Evolutionary conservation across 208 protist species (phyloP), one percentile per base, ranked within the genome.

Genomic region (Kentomonas sorsogonicus): DNA sequence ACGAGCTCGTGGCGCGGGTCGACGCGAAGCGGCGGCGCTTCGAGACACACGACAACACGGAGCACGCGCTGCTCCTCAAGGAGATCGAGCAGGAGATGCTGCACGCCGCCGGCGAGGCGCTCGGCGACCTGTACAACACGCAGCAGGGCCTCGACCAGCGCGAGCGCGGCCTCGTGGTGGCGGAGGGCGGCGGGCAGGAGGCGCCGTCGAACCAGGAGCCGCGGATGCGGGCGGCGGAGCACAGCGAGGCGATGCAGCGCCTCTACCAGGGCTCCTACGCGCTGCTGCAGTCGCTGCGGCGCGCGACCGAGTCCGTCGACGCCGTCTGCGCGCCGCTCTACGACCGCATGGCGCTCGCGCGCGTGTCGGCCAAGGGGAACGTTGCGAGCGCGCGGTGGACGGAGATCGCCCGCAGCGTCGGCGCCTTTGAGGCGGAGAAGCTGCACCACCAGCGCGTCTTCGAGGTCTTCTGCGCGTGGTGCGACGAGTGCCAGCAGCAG

Each of bases 381-480:
- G 71, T 92, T n/a, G 85, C 85, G 1, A 66, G 83, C 22, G 63
- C 72, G 23, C 72, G 72, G 23, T 95, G 85, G 81, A 70, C 83
- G 9, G 41, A 69, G 11, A 74, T 95, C 26, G 89, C 85, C 0
- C 72, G 67, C 23, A 71, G 73, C 0, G 69, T 95, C 11, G 89
- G 89, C 7, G 72, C 61, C 10, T 78, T 77, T 45, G 83, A 95
- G 60, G 43, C 41, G 38, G 81, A 91, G 16, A 77, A 81, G 58
- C 74, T 68, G 22, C 89, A 91, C 52, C 82, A 81, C 33, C 65
- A 82, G 52, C 71, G 73, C 9, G 81, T 93, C 3, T 91, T 87
- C 68, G 68, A 87, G 22, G 72, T 90, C 5, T 94, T 94, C 66
- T 74, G 65, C 26, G 61, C 78, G 53, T 94, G 86, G 82, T 86